Evolutionary conservation across 2,329 filamentous ascomycete species (phyloP), one percentile per base, ranked within the genome.

Genomic region (Colletotrichum viniferum): DNA sequence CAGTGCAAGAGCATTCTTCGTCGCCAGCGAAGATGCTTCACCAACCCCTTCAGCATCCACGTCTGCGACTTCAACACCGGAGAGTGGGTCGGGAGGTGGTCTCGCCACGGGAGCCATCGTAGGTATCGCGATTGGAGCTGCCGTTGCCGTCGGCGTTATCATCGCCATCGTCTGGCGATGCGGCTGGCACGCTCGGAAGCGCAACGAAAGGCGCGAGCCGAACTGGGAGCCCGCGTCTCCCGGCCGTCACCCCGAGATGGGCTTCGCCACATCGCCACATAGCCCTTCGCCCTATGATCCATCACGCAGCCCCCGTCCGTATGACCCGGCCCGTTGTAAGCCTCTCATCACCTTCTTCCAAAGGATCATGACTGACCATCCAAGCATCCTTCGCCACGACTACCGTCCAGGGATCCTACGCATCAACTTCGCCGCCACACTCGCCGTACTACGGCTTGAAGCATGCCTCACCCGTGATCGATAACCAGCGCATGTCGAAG

Each of bases 61-160:
- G 2, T 43, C 72, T 2, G 67, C 58, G 10, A 26, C 38, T n/a
- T 52, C 43, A 52, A 52, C 43, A 4, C 26, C 64, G 4, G 18
- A 9, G 12, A 8, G 32, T 8, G 52, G 52, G 7, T 69, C 67
- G 3, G 71, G 69, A 14, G 34, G 69, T 28, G 69, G 74, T 3
- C 62, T 78, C 10, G 43, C 64, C 4, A 73, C 71, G 4, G 78
- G 76, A 4, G 70, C 74, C 16, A 77, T 78, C 21, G 77, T 74
- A 9, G 79, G 78, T 4, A 79, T 79, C 30, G 79, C 76, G 36
- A 64, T 79, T 13, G 79, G 79, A 3, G 74, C 68, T 8, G 72
- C 64, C 2, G 69, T 73, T 7, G 76, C 71, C 2, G 58, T 79
- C 10, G 63, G 55, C 5, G 36, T 77, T 14, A 16, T 77, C 55